phyloP scores from a whole-genome alignment of 2,329 filamentous ascomycete genomes.

The Gaeumannomyces tritici region DNA sequence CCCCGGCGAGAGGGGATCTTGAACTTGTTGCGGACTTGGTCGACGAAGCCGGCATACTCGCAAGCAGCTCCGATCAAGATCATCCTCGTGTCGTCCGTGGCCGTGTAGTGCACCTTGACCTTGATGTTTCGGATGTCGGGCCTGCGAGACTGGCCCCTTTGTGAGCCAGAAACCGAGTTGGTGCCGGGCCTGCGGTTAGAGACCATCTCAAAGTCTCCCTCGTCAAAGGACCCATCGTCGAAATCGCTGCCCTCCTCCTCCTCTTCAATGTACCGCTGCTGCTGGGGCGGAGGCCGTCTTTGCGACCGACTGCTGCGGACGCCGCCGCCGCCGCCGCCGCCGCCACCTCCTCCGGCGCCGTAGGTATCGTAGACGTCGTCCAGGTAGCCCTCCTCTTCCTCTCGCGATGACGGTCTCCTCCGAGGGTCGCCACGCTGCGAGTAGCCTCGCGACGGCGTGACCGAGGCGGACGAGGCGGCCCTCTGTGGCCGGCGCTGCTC shows the following conservation, averaged over 20 bases:
- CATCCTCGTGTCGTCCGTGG: constrained; percentile 81
- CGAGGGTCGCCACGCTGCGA: constrained; percentile 27
- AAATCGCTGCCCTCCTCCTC: constrained; percentile 67
- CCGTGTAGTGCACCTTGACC: constrained; percentile 73
- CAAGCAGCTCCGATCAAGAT: constrained; percentile 71
- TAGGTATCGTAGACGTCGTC: constrained; percentile 64
- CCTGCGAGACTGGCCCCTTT: constrained; percentile 45
- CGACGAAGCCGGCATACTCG: constrained; percentile 65
- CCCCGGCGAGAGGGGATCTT: constrained; percentile 49
- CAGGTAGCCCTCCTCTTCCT: constrained; percentile 53
- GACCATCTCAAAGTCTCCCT: constrained; percentile 74
- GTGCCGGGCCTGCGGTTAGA: constrained; percentile 38
- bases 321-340: constrained; percentile 24
- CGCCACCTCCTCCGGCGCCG: constrained; percentile 27
- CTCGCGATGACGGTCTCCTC: constrained; percentile 26
- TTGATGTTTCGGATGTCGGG: constrained; percentile 75
- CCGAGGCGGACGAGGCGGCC: constrained; percentile 33
- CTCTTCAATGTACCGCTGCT: constrained; percentile 62
- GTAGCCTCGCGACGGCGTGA: constrained; percentile 32
- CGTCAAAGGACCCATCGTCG: constrained; percentile 61
- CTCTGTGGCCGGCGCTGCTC: constrained; percentile 24
- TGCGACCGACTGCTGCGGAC: constrained; percentile 30
- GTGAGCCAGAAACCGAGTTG: constrained; percentile 35
- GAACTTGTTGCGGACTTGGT: constrained; percentile 81
- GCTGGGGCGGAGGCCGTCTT: constrained; percentile 20